Evolutionary conservation across 2,329 filamentous ascomycete species (phyloP), one percentile per base, ranked within the genome.

Genomic region (Cercospora janseana): DNA sequence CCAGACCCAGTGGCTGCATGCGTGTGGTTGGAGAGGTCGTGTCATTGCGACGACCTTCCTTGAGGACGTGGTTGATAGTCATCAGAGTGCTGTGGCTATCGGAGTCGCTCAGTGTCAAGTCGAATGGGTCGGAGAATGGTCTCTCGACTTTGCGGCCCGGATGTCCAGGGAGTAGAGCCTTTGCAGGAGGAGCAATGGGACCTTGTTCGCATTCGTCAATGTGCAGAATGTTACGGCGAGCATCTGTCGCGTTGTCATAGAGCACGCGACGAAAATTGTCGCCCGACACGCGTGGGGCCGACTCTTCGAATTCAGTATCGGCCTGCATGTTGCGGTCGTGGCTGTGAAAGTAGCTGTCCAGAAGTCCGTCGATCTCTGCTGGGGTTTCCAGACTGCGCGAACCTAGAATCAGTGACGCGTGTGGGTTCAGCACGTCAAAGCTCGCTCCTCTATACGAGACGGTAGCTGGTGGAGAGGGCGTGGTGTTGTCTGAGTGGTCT

Each of bases 401-500:
- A 15, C 56, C 62, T 32, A 66, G 50, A 18, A 64, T 42, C n/a
- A 68, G 55, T 8, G 65, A 68, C 32, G 58, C 60, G 58, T 66
- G 65, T 15, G 65, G 65, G 41, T 68, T 68, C 9, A 68, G 59
- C 8, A 68, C 52, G 46, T 68, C 65, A 49, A 68, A 68, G 2
- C 64, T 66, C 13, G 65, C 58, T 26, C 65, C 65, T 52, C 46
- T 54, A 50, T 64, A 66, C 40, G 62, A 62, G 20, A 68, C 34
- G 12, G 60, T 65, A 13, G 63, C 55, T 43, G 62, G 62, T 16
- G 49, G 60, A 15, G 40, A 54, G 32, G 59, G 54, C 13, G 62
- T 53, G 28, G 53, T 56, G 28, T 37, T 31, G 26, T 23, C 32
- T 20, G 58, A 43, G 24, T 63, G 54, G 24, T 54, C 60, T 65